Evolutionary conservation across 2,329 filamentous ascomycete species (phyloP).

Genomic region (Ophiostoma ips): DNA sequence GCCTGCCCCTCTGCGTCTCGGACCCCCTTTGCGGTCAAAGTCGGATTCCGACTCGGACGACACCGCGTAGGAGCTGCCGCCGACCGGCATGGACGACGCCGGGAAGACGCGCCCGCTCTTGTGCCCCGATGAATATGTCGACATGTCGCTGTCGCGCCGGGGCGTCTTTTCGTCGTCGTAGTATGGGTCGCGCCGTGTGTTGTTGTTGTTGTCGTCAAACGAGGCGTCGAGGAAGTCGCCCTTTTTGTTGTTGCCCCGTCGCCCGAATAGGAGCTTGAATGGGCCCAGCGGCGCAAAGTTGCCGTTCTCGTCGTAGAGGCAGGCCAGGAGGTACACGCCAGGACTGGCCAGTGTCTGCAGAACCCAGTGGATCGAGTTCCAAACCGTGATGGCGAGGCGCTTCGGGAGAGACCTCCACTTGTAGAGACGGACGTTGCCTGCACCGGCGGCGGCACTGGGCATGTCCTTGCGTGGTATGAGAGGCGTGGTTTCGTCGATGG

Average conservation of each 20-base stretch:
- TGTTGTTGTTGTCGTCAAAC: constrained; percentile 67
- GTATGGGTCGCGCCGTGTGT: constrained; percentile 44
- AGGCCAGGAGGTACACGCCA: constrained; percentile 68
- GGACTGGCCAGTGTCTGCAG: constrained; percentile 67
- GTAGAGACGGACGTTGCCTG: constrained; percentile 21
- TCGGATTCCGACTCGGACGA: constrained; percentile 62
- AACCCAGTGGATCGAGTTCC: constrained; percentile 65
- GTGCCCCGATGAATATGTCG: background rate
- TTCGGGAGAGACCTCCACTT: constrained; percentile 48
- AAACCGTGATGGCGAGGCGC: constrained; percentile 55
- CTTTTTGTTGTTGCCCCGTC: constrained; percentile 12
- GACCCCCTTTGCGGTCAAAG: constrained; percentile 16
- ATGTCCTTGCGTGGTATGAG: constrained; percentile 31
- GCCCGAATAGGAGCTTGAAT: constrained; percentile 48
- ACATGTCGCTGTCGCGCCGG: constrained; percentile 8
- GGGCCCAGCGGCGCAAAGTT: constrained; percentile 67
- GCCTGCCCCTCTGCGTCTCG: background rate
- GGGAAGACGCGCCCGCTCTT: constrained; percentile 22
- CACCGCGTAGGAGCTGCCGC: constrained; percentile 40
- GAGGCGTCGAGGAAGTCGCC: constrained; percentile 29
- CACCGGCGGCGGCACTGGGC: constrained; percentile 12
- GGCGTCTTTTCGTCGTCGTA: constrained; percentile 7
- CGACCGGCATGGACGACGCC: constrained; percentile 25
- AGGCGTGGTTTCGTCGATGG: constrained; percentile 53
- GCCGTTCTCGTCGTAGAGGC: constrained; percentile 70